Conservation (phyloP, 352 stramenopile genomes). For the Thalassiosira livingstoniorum region DNA sequence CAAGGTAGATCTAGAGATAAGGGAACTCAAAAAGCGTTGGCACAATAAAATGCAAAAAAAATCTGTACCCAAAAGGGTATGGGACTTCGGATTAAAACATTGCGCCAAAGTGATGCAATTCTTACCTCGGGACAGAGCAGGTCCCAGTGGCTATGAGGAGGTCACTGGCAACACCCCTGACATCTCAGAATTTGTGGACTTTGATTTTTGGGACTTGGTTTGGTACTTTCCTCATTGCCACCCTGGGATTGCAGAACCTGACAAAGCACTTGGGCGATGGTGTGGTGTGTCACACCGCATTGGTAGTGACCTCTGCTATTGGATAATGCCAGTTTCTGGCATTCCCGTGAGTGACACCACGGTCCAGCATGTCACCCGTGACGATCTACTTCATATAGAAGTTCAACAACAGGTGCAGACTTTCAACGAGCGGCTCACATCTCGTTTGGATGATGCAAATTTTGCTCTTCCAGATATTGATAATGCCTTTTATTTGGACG, state of each 20-base stretch:
- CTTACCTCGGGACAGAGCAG: background rate
- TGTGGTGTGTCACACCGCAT: conserved; percentile 23
- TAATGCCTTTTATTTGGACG: background rate
- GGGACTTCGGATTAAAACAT: conserved; percentile 33
- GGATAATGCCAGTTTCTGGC: conserved; percentile 30
- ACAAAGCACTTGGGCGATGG: conserved; percentile 34
- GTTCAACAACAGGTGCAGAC: background rate
- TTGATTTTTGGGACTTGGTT: conserved; percentile 62
- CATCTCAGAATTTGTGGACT: conserved; percentile 46
- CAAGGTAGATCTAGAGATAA: conserved; percentile 32
- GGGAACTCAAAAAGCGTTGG: conserved; percentile 29
- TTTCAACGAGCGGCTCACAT: background rate
- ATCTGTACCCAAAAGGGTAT: conserved; percentile 28
- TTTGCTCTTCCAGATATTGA: background rate
- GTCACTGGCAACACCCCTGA: conserved; percentile 17
- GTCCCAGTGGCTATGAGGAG: background rate
- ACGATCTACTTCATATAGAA: conserved; percentile 1
- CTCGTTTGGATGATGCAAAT: conserved; percentile 5
- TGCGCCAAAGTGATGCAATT: conserved; percentile 19
- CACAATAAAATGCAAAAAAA: conserved; percentile 24
- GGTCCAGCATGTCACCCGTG: conserved; percentile 31
- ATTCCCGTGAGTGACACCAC: conserved; percentile 25
- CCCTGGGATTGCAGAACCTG: background rate
- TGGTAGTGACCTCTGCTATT: conserved; percentile 45
- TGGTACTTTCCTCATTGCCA: conserved; percentile 33